Evolutionary conservation across 2,329 filamentous ascomycete species (phyloP).

Genomic region (Cercospora berteroae): DNA sequence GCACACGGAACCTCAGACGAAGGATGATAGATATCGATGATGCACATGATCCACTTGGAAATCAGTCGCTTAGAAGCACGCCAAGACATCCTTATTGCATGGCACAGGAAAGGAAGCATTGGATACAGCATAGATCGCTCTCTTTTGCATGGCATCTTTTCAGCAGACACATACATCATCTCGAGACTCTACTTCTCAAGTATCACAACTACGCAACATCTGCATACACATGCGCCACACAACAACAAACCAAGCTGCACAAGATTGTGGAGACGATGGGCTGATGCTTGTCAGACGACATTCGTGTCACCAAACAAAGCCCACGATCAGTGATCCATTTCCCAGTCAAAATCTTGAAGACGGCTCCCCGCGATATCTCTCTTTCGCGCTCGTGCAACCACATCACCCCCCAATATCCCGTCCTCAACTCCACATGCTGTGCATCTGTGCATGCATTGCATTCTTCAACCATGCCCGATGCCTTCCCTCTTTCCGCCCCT

Average conservation of each 20-base stretch:
- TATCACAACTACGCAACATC: background rate
- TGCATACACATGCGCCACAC: background rate
- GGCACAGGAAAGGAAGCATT: background rate
- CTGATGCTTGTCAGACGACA: background rate
- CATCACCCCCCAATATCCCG: background rate
- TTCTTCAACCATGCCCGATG: background rate
- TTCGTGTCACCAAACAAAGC: background rate
- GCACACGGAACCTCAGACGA: background rate
- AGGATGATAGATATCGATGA: background rate
- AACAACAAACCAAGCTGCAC: background rate
- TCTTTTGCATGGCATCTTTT: background rate
- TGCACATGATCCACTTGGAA: background rate
- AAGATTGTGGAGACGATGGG: background rate
- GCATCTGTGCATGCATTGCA: background rate
- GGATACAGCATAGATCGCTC: background rate
- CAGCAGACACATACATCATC: background rate
- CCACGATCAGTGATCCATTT: background rate
- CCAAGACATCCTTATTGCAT: background rate
- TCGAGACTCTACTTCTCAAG: background rate
- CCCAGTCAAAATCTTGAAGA: background rate
- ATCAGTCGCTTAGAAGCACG: background rate
- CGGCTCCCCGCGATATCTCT: slow-evolving; percentile 1
- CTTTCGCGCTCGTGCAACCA: background rate
- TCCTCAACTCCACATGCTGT: background rate
- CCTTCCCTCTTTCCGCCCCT: background rate